phyloP scores from a whole-genome alignment of 495 filamentous ascomycete genomes.

The Penicillium pulvis region DNA sequence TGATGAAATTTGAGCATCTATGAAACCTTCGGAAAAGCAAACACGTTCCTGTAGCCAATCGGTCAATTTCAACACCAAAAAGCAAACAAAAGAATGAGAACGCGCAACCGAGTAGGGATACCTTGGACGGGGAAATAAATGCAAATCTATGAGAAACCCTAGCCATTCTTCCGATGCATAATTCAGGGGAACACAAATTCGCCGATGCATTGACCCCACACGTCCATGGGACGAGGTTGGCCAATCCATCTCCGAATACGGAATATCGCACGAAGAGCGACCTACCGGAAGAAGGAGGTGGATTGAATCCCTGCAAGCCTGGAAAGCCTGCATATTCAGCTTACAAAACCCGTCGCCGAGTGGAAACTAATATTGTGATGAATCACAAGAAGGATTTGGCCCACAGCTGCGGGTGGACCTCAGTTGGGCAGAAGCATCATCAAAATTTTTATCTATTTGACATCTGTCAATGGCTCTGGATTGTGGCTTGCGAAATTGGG shows the following conservation, averaged over 20 bases:
- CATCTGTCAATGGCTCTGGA: constrained; percentile 14
- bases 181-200: constrained; percentile 3
- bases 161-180: neutral
- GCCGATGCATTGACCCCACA: constrained; percentile 12
- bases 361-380: neutral
- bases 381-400: neutral
- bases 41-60: neutral
- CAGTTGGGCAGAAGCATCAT: neutral
- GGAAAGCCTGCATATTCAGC: neutral
- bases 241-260: neutral
- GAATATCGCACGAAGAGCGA: neutral
- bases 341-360: neutral
- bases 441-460: constrained; percentile 1
- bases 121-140: too few species aligned
- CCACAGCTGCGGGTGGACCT: neutral
- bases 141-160: neutral
- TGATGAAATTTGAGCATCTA: neutral
- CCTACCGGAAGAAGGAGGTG: neutral
- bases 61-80: neutral
- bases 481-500: constrained; percentile 8
- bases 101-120: too few species aligned
- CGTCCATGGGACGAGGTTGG: constrained; percentile 11
- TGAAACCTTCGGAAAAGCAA: neutral
- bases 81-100: neutral
- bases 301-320: neutral